Conservation (phyloP, 352 stramenopile genomes). For the Aphanomyces cochlioides region DNA sequence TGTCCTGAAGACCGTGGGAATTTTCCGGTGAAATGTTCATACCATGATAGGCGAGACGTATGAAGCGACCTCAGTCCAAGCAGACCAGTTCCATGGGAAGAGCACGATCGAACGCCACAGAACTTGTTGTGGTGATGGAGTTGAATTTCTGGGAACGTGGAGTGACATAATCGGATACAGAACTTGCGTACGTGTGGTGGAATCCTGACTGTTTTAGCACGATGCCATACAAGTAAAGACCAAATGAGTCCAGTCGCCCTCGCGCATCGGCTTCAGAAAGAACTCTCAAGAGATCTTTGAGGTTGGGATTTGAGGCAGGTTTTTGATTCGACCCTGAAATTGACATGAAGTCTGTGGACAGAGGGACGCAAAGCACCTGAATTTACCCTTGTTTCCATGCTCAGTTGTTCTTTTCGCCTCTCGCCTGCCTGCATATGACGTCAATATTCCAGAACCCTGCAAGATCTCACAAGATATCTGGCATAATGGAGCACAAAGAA, state of each 20-base stretch:
- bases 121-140: conserved; percentile 30
- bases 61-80: conserved; percentile 91
- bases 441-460: conserved; percentile 4
- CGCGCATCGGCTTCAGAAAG: conserved; percentile 51
- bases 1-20: conserved; percentile 39
- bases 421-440: conserved; percentile 52
- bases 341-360: too few species aligned
- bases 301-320: conserved; percentile 56
- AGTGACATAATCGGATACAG: not conserved
- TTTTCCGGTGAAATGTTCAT: conserved; percentile 18
- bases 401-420: conserved; percentile 76
- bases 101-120: conserved; percentile 62
- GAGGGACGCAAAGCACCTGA: conserved; percentile 38
- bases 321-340: conserved; percentile 31
- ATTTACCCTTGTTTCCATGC: conserved; percentile 66
- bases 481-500: conserved; percentile 73
- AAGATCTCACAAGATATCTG: conserved; percentile 56
- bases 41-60: not conserved
- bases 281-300: conserved; percentile 64
- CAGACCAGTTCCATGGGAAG: conserved; percentile 94
- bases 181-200: conserved; percentile 1
- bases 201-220: conserved; percentile 42
- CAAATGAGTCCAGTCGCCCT: conserved; percentile 62
- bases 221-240: conserved; percentile 77
- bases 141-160: conserved; percentile 7